A percentile compares a stretch with the other conserved stretches of the same genome.
Evolutionary conservation across 208 protist genomes (phyloP).

Genomic region (Sergeia podlipaevii): DNA sequence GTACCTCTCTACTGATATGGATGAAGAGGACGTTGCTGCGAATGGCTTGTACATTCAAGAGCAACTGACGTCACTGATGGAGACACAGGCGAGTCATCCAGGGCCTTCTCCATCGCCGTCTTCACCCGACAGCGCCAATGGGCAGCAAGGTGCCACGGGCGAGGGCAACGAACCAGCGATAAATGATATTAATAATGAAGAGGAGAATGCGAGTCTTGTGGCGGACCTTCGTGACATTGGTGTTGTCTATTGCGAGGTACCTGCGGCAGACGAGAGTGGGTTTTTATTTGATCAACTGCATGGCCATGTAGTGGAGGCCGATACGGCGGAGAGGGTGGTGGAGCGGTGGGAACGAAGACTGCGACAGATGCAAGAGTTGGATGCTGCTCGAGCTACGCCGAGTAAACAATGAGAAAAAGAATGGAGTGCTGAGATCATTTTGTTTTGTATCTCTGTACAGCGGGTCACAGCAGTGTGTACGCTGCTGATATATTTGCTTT

Average conservation of each 20-base stretch:
- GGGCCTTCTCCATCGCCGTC: background rate
- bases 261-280: constrained; percentile 44
- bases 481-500: too few species aligned
- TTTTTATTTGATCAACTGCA: constrained; percentile 54
- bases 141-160: background rate
- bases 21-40: constrained; percentile 14
- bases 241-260: constrained; percentile 65
- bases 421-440: too few species aligned
- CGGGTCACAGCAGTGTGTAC: too few species aligned
- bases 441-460: too few species aligned
- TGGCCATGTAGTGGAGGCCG: constrained; percentile 35
- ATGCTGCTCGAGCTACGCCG: too few species aligned
- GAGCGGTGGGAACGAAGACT: constrained; percentile 49
- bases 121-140: background rate
- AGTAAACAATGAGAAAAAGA: too few species aligned
- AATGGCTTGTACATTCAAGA: constrained; percentile 29
- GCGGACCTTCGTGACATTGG: constrained; percentile 31
- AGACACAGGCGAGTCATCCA: background rate
- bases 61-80: constrained; percentile 14
- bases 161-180: background rate
- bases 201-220: constrained; percentile 5
- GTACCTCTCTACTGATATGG: constrained; percentile 38
- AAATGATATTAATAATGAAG: background rate
- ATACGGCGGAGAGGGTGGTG: constrained; percentile 35
- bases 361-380: background rate